A percentile compares a stretch with the other conserved stretches of the same genome.
phyloP scores from a whole-genome alignment of 1,139 yeast species.

The Candida sanyaensis region DNA sequence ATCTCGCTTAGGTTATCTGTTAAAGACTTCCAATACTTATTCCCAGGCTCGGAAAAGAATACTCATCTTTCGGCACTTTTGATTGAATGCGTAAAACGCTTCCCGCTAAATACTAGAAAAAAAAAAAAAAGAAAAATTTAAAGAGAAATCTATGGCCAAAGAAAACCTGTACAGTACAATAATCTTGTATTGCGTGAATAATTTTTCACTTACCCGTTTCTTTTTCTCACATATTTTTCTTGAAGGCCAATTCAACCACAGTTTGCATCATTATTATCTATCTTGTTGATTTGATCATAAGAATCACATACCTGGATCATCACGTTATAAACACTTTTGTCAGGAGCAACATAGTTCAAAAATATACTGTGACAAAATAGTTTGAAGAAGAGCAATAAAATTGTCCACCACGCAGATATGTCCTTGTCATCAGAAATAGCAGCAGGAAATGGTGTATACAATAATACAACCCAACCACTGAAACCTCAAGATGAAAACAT shows the following conservation, averaged over 20 bases:
- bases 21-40: neutral
- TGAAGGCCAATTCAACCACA: neutral
- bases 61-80: neutral
- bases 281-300: too few species aligned
- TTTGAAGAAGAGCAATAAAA: too few species aligned
- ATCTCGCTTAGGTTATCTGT: slow-evolving; percentile 1
- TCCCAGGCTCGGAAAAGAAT: slow-evolving; percentile 1
- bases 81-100: neutral
- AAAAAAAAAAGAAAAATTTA: neutral
- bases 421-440: slow-evolving; percentile 42
- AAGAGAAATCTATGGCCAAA: neutral
- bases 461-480: slow-evolving; percentile 16
- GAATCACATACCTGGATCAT: too few species aligned
- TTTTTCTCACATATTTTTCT: neutral
- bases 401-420: slow-evolving; percentile 17
- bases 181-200: neutral
- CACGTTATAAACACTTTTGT: too few species aligned
- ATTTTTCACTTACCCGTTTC: neutral
- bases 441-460: slow-evolving; percentile 34
- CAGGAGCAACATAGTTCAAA: too few species aligned
- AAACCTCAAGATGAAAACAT: slow-evolving; percentile 24
- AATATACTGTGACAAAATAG: too few species aligned
- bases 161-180: neutral
- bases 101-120: too few species aligned
- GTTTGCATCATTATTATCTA: too few species aligned